A percentile compares a stretch with the other conserved stretches of the same genome.
Evolutionary conservation across 148 eudicot genomes (phyloP).

Genomic region (Vaccinium darrowii): DNA sequence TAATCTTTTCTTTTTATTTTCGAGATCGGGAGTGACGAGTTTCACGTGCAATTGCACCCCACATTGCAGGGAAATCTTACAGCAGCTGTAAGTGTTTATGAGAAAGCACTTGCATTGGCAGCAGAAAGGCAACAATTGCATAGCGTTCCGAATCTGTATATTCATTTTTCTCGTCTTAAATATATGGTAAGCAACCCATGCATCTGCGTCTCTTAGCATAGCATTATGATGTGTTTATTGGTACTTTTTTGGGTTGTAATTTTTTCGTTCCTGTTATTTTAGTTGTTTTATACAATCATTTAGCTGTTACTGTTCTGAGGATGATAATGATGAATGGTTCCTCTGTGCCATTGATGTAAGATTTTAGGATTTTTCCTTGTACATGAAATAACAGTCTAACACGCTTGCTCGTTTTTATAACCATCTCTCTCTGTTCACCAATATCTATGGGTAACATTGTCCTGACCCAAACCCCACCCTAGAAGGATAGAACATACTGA

Average conservation of each 20-base stretch:
- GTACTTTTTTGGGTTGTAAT: neutral
- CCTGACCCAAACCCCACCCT: neutral
- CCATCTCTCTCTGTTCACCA: neutral
- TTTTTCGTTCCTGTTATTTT: neutral
- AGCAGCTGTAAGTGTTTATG: conserved; percentile 59
- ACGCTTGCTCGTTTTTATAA: neutral
- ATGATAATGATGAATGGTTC: neutral
- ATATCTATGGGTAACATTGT: neutral
- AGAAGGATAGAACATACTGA: neutral
- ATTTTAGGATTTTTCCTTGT: neutral
- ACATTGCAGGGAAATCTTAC: conserved; percentile 65
- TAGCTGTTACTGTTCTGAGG: neutral
- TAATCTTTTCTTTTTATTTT: neutral
- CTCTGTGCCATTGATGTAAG: neutral
- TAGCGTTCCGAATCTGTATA: conserved; percentile 52
- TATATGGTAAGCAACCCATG: conserved; percentile 48
- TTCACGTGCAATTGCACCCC: neutral
- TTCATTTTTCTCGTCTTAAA: conserved; percentile 62
- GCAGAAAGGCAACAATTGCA: conserved; percentile 44
- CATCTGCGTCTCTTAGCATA: neutral
- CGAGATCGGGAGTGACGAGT: neutral
- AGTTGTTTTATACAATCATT: neutral
- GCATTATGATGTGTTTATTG: neutral
- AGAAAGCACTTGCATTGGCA: conserved; percentile 62
- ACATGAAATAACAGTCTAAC: neutral